A percentile compares a stretch with the other conserved stretches of the same genome.
Evolutionary conservation across 2,329 filamentous ascomycete species (phyloP).

Genomic region (Fragosphaeria purpurea): DNA sequence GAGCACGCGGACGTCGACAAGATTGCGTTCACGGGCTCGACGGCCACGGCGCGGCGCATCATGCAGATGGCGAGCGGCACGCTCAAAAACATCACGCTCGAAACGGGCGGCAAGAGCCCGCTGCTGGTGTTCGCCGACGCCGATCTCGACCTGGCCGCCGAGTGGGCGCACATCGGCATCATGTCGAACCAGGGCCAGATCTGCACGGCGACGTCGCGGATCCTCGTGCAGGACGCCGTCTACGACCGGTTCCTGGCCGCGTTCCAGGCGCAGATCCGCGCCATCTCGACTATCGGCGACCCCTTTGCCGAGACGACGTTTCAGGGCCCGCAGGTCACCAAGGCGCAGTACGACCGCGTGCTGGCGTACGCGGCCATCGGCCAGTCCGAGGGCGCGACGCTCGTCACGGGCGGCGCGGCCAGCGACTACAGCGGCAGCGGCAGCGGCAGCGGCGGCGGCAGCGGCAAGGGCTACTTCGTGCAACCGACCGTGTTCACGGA

Average conservation of each 20-base stretch:
- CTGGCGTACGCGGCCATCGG: constrained; percentile 47
- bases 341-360: constrained; percentile 52
- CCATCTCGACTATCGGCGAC: constrained; percentile 44
- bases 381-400: constrained; percentile 49
- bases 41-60: constrained; percentile 54
- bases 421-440: too few species aligned
- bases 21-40: constrained; percentile 65
- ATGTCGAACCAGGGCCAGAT: constrained; percentile 66
- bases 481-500: constrained; percentile 14
- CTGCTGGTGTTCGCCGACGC: constrained; percentile 51
- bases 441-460: neutral
- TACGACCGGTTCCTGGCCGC: constrained; percentile 49
- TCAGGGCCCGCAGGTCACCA: constrained; percentile 51
- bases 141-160: constrained; percentile 52
- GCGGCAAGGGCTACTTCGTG: constrained; percentile 13
- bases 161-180: constrained; percentile 35
- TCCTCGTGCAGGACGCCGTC: constrained; percentile 55
- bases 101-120: constrained; percentile 51
- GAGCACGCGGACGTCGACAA: constrained; percentile 58
- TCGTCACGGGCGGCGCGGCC: constrained; percentile 41
- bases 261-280: constrained; percentile 32
- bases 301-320: constrained; percentile 45
- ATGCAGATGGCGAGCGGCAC: constrained; percentile 55
- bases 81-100: constrained; percentile 50
- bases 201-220: constrained; percentile 62